phyloP scores from a whole-genome alignment of 202 grass and related monocot genomes.

The Setaria italica region DNA sequence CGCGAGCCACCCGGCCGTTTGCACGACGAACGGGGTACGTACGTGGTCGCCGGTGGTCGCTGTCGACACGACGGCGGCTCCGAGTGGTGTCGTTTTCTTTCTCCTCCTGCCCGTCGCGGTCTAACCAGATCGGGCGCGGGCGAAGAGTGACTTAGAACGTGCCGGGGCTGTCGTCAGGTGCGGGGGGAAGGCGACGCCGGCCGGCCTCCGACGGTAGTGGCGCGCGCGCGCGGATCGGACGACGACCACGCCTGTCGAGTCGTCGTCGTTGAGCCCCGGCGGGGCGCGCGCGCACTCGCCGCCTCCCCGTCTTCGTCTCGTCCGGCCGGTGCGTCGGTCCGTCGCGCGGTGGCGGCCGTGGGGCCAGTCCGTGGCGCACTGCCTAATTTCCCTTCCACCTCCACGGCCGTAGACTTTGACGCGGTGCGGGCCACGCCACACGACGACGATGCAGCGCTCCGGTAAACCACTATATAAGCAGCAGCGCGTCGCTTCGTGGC shows the following conservation, averaged over 20 bases:
- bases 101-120: neutral
- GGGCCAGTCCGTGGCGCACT: neutral
- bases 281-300: neutral
- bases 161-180: neutral
- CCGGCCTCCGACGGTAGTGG: neutral
- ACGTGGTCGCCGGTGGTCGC: too few relatives aligned
- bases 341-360: neutral
- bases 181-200: neutral
- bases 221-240: neutral
- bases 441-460: neutral
- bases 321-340: neutral
- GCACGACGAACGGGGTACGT: neutral
- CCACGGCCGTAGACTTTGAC: constrained; percentile 29
- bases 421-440: neutral
- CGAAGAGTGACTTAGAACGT: too few relatives aligned
- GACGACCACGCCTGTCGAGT: neutral
- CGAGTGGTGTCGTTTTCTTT: neutral
- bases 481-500: neutral
- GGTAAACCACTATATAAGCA: constrained; percentile 41
- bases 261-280: neutral
- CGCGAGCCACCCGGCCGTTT: neutral
- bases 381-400: neutral
- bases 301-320: neutral
- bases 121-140: too few relatives aligned
- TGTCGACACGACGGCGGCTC: too few relatives aligned